Evolutionary conservation across 2,329 filamentous ascomycete genomes (phyloP), one percentile per base, ranked within the genome.

Genomic region (Talaromyces piceae): DNA sequence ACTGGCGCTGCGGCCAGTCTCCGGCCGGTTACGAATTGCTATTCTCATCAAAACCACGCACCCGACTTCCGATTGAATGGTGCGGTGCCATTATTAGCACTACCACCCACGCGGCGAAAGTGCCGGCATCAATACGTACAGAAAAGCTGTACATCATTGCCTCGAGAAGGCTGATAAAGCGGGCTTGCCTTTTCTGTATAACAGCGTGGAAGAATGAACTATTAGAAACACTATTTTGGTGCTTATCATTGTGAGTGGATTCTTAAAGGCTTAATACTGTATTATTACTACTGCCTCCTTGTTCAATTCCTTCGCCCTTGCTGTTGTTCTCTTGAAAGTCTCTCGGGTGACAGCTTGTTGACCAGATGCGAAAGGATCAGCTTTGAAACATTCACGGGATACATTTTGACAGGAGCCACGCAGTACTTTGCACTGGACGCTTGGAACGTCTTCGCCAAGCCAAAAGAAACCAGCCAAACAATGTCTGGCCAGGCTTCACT

Each of bases 401-500:
- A 30, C 27, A 37, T 37, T n/a, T 37, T 37, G 33, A 37, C 33
- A 37, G 33, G n/a, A 37, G 13, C 20, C n/a, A n/a, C n/a, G n/a
- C n/a, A n/a, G n/a, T n/a, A n/a, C n/a, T n/a, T n/a, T n/a, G n/a
- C n/a, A n/a, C n/a, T n/a, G n/a, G n/a, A n/a, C n/a, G n/a, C n/a
- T n/a, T n/a, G n/a, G 33, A 37, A 37, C 33, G 20, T 37, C 33
- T 6, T n/a, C 30, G 13, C 31, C 31, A 37, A 37, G 0, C n/a
- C n/a, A n/a, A n/a, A n/a, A n/a, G n/a, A n/a, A n/a, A 45, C 27
- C 20, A 23, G 13, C 25, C n/a, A 27, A 49, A n/a, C n/a, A 37
- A 51, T 47, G 37, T 49, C 45, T 49, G 31, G 41, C 41, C 23
- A 44, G n/a, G 37, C 7, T 44, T 41, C 41, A 33, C 52, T 51